A percentile compares a stretch with the other conserved stretches of the same genome.
Evolutionary conservation across 2,329 filamentous ascomycete genomes (phyloP).

Genomic region (Alternaria incomplexa): DNA sequence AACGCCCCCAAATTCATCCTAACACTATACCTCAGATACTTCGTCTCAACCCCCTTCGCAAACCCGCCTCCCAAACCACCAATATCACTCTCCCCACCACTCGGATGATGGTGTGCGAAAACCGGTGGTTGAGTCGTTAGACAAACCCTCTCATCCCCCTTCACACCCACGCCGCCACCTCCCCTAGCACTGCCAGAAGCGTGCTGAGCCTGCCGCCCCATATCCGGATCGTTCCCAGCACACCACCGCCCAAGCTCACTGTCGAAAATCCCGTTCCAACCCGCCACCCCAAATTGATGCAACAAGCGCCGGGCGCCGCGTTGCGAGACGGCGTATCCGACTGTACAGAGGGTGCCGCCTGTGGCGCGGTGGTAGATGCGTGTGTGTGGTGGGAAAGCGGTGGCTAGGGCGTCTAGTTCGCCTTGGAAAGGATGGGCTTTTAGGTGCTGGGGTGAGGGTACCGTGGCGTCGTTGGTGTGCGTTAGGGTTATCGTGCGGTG

Average conservation of each 20-base stretch:
- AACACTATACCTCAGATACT: conserved; percentile 40
- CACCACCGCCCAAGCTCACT: conserved; percentile 38
- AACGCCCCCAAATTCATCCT: conserved; percentile 40
- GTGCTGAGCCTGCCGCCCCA: conserved; percentile 12
- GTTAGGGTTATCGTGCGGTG: conserved; percentile 14
- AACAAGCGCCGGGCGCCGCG: conserved; percentile 38
- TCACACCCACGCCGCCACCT: neutral
- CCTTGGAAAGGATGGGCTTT: conserved; percentile 43
- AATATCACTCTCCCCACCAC: conserved; percentile 40
- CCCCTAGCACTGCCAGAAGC: neutral
- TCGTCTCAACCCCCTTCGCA: conserved; percentile 38
- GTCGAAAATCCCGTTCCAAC: conserved; percentile 41
- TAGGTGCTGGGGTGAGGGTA: conserved; percentile 28
- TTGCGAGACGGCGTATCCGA: conserved; percentile 37
- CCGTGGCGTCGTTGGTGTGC: conserved; percentile 29
- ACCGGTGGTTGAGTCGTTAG: conserved; percentile 36
- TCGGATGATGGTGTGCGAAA: conserved; percentile 40
- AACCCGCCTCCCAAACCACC: conserved; percentile 39
- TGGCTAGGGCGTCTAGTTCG: conserved; percentile 30
- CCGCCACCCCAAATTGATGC: conserved; percentile 37
- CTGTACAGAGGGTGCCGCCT: conserved; percentile 38
- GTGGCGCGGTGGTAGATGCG: conserved; percentile 36
- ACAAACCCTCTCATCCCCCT: conserved; percentile 30
- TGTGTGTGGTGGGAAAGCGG: conserved; percentile 33
- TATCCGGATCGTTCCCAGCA: conserved; percentile 32